phyloP scores from a whole-genome alignment of 2,329 filamentous ascomycete genomes.

The Apiospora hydei region DNA sequence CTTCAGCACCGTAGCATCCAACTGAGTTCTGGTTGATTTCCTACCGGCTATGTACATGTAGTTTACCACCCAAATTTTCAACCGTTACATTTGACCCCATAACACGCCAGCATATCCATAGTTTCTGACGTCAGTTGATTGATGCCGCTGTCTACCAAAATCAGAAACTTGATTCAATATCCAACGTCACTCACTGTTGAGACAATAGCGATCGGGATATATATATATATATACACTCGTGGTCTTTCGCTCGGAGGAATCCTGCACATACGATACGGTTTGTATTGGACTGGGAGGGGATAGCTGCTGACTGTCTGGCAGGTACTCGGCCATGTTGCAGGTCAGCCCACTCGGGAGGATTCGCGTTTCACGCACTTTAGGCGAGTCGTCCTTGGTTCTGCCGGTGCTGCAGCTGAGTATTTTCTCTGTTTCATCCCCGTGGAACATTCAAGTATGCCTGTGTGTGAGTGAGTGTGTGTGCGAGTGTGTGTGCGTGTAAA shows the following conservation, averaged over 20 bases:
- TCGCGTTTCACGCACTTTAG: constrained; percentile 4
- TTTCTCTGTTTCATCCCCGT: constrained; percentile 5
- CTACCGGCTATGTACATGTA: background rate
- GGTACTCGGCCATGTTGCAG: background rate
- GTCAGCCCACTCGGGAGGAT: background rate
- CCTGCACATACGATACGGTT: background rate
- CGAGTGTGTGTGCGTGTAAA: background rate
- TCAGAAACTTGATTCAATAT: background rate
- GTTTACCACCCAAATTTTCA: background rate
- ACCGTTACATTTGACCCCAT: background rate
- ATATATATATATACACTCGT: background rate
- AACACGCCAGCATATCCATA: background rate
- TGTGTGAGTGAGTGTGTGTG: background rate
- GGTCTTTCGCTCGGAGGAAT: background rate
- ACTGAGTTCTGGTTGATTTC: background rate
- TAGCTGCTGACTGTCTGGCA: background rate
- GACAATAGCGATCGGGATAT: background rate
- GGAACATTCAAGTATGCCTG: background rate
- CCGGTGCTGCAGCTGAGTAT: constrained; percentile 13
- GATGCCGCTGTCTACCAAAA: background rate
- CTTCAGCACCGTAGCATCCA: background rate
- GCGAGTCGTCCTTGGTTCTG: background rate
- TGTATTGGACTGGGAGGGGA: background rate
- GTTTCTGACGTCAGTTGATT: constrained; percentile 11
- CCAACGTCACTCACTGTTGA: background rate